Conservation (phyloP, 495 filamentous ascomycete species). For the Penicilliopsis zonata region DNA sequence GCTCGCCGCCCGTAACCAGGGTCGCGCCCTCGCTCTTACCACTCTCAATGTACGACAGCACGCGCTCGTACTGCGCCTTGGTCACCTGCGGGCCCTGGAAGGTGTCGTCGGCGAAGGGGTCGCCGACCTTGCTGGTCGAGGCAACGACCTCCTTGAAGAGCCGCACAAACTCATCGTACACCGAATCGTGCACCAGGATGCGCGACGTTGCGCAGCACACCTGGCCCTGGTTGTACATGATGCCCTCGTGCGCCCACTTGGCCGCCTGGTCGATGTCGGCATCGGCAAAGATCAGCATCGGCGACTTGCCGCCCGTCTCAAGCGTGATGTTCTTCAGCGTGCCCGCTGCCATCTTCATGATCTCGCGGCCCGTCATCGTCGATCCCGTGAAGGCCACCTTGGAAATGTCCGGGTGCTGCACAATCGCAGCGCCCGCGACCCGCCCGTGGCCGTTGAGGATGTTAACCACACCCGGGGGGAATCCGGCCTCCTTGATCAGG, state of each 20-base stretch:
- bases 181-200: conserved; percentile 41
- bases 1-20: conserved; percentile 6
- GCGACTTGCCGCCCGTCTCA: conserved; percentile 83
- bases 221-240: conserved; percentile 53
- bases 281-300: conserved; percentile 74
- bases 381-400: conserved; percentile 86
- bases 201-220: conserved; percentile 55
- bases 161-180: conserved; percentile 12
- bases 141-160: conserved; percentile 33
- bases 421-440: conserved; percentile 65
- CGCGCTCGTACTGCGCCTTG: conserved; percentile 41
- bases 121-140: conserved; percentile 32
- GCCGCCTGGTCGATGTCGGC: conserved; percentile 42
- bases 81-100: conserved; percentile 51
- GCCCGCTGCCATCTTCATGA: conserved; percentile 76
- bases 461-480: conserved; percentile 82
- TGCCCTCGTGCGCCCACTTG: conserved; percentile 52
- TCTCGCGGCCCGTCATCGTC: conserved; percentile 65
- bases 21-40: conserved; percentile 28
- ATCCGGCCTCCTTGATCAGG: conserved; percentile 75
- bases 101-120: conserved; percentile 38
- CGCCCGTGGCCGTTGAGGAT: conserved; percentile 72
- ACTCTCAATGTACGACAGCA: conserved; percentile 37
- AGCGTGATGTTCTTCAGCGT: conserved; percentile 86
- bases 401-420: conserved; percentile 62